Evolutionary conservation across 23 red algal genomes (phyloP), one percentile per base, ranked within the genome.

Genomic region (Gracilaria domingensis): DNA sequence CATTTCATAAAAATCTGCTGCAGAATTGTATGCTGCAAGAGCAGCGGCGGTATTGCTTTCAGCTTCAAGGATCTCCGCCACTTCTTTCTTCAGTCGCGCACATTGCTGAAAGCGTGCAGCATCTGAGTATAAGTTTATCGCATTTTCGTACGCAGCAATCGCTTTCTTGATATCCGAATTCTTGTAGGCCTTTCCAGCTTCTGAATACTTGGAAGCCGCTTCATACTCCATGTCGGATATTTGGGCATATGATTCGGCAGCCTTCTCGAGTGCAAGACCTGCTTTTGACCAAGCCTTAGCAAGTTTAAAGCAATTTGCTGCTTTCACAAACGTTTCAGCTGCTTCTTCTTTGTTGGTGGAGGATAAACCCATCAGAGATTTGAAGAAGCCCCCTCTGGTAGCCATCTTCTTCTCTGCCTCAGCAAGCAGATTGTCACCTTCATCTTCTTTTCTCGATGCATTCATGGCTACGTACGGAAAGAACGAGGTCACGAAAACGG

Each of bases 171-270:
- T 64, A 30, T 94, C 88, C 6, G 66, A 80, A 17, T 90, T 84
- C 81, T 96, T 96, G 66, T 95, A 93, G 45, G 88, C 90, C 75
- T 96, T 95, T 28, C 93, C 97, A 65, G 97, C 97, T 35, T 99
- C 97, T 13, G 86, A 79, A 90, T 95, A 96, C 86, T 91, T 92
- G 2, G 86, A 86, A 13, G 93, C 94, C 8, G 97, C 97, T 39
- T 96, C 94, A 91, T 95, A 89, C 20, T 75, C 50, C 77, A 84
- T 89, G 24, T 95, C 92, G 21, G 93, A 82, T 35, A 83, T 81
- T 35, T 79, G 16, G 1, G 67, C 79, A 65, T 89, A 93, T 29
- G 77, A 33, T 44, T 88, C 89, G 7, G 89, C 97, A 23, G 90
- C 90, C 45, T 81, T 75, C 35, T 87, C 79, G 57, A 95, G 93